phyloP scores from a whole-genome alignment of 176 grass and related monocot genomes.

The Saccharum spontaneum region DNA sequence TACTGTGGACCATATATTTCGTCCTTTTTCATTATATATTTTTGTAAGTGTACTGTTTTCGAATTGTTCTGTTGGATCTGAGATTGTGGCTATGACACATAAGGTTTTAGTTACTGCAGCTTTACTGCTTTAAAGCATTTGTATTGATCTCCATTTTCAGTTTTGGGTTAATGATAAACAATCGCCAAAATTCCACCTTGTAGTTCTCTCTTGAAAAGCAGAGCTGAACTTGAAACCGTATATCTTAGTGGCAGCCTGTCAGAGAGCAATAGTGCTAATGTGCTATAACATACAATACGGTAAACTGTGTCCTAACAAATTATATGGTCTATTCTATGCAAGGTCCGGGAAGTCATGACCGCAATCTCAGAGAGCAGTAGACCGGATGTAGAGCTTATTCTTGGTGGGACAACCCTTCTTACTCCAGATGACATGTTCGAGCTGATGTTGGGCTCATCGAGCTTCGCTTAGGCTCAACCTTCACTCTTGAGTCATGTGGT shows the following conservation, averaged over 20 bases:
- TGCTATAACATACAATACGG: not conserved
- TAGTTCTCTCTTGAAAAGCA: not conserved
- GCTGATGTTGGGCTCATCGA: conserved; percentile 66
- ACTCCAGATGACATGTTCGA: conserved; percentile 92
- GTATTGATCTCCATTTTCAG: not conserved
- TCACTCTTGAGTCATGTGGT: not conserved
- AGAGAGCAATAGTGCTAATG: not conserved
- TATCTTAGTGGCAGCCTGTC: not conserved
- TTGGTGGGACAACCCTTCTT: conserved; percentile 88
- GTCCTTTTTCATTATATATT: no score
- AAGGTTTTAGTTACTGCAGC: not conserved
- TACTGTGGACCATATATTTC: no score
- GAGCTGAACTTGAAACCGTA: not conserved
- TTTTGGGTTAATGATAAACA: not conserved
- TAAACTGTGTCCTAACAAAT: conserved; percentile 7
- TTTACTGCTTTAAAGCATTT: not conserved
- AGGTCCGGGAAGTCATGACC: conserved; percentile 88
- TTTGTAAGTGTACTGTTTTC: no score
- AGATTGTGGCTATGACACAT: not conserved
- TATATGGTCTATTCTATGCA: conserved; percentile 31
- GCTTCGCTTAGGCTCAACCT: conserved; percentile 7
- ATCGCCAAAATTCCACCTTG: conserved; percentile 1
- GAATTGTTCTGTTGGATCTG: not conserved
- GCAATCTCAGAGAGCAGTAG: conserved; percentile 74
- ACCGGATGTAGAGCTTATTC: conserved; percentile 76